These are phyloP conservation scores for Paecilomyces niveus DNA, from an alignment of 2,329 filamentous ascomycete genomes.

Conservation along the genomic window DNA sequence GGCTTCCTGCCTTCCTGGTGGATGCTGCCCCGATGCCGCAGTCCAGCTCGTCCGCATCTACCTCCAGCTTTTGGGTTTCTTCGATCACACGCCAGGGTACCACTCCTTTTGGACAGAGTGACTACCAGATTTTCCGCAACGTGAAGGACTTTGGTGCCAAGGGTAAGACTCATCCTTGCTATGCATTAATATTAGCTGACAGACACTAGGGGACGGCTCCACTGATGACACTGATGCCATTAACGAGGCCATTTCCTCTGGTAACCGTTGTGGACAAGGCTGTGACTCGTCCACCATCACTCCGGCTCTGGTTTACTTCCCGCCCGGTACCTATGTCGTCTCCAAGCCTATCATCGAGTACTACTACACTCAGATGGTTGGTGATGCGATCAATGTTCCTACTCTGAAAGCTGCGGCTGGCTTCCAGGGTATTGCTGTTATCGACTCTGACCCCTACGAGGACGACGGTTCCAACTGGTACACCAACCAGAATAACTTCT, in stretches of 20 bases:
- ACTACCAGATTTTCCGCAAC: slow-evolving; percentile 70
- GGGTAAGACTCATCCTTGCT: slow-evolving; percentile 45
- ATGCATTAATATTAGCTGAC: slow-evolving; percentile 8
- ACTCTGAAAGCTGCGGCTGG: slow-evolving; percentile 64
- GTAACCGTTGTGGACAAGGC: slow-evolving; percentile 67
- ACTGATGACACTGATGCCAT: slow-evolving; percentile 86
- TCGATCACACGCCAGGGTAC: slow-evolving; percentile 62
- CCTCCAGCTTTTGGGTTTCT: slow-evolving; percentile 63
- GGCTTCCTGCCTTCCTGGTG: slow-evolving; percentile 18
- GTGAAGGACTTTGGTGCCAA: slow-evolving; percentile 68
- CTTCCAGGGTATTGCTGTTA: slow-evolving; percentile 80
- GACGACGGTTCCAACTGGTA: slow-evolving; percentile 63
- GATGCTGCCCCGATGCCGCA: slow-evolving; percentile 24
- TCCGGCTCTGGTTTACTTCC: slow-evolving; percentile 88
- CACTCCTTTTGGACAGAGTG: slow-evolving; percentile 53
- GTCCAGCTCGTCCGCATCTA: slow-evolving; percentile 7
- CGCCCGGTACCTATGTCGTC: slow-evolving; percentile 76
- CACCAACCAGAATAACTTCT: slow-evolving; percentile 77
- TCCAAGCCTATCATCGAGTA: slow-evolving; percentile 71
- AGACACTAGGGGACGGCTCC: slow-evolving; percentile 48
- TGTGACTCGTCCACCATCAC: slow-evolving; percentile 80
- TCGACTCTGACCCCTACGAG: slow-evolving; percentile 82
- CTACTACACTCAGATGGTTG: slow-evolving; percentile 92
- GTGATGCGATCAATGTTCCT: slow-evolving; percentile 66
- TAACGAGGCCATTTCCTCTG: slow-evolving; percentile 72